phyloP scores from a whole-genome alignment of 192 early-diverging fungal genomes.

The Coemansia sp. region DNA sequence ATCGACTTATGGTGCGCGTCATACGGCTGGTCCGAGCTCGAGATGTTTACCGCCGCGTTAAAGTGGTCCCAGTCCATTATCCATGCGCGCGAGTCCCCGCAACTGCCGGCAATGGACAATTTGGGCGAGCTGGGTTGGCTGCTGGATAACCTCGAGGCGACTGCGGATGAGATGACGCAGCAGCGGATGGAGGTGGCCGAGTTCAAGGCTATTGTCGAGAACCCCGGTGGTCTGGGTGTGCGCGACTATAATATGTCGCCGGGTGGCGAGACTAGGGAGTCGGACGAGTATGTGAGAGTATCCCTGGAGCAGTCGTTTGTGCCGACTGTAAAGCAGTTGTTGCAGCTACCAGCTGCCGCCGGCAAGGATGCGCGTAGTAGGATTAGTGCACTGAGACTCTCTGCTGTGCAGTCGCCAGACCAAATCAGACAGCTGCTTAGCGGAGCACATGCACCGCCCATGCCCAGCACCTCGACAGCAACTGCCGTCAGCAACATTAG shows the following conservation, averaged over 20 bases:
- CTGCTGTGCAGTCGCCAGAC: slow-evolving; percentile 24
- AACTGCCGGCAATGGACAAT: not conserved
- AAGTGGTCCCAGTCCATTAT: slow-evolving; percentile 48
- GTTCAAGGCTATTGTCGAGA: slow-evolving; percentile 50
- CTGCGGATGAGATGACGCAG: slow-evolving; percentile 34
- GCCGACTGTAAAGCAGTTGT: slow-evolving; percentile 9
- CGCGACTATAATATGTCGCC: slow-evolving; percentile 41
- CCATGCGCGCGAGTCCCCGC: slow-evolving; percentile 16
- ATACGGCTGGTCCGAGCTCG: slow-evolving; percentile 45
- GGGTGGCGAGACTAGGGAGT: slow-evolving; percentile 2
- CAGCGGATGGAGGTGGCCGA: slow-evolving; percentile 44
- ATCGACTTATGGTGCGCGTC: slow-evolving; percentile 45
- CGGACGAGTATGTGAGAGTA: slow-evolving; percentile 45
- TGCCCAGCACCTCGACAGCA: not conserved
- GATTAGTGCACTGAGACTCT: slow-evolving; percentile 28
- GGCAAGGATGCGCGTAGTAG: slow-evolving; percentile 9
- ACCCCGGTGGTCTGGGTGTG: slow-evolving; percentile 36
- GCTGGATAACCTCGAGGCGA: slow-evolving; percentile 18
- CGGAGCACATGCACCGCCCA: not conserved
- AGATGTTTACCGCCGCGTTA: slow-evolving; percentile 45
- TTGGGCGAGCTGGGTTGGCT: slow-evolving; percentile 25
- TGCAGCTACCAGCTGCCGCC: not conserved
- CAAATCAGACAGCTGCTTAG: slow-evolving; percentile 12
- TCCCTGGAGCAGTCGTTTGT: slow-evolving; percentile 32
- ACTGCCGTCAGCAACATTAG: not conserved